Evolutionary conservation across 2,329 filamentous ascomycete species (phyloP).

Genomic region (Colletotrichum paranaense): DNA sequence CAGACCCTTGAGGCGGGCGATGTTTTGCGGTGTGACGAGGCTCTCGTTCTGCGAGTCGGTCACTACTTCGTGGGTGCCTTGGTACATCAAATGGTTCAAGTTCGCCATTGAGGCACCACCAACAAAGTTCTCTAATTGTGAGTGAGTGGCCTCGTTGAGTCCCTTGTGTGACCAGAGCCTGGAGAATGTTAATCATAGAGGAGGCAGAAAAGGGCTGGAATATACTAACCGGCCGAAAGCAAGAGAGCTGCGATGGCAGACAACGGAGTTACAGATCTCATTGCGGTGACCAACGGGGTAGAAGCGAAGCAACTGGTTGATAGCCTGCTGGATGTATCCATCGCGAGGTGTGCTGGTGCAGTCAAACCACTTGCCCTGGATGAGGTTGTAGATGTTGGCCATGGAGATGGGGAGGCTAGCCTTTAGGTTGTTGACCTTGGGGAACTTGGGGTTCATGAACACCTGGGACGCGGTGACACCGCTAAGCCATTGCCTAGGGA

Average conservation of each 20-base stretch:
- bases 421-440: constrained; percentile 66
- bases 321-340: constrained; percentile 57
- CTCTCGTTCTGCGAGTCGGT: constrained; percentile 38
- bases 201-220: too few relatives aligned
- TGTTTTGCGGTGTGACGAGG: constrained; percentile 21
- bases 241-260: constrained; percentile 70
- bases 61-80: constrained; percentile 62
- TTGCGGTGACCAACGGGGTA: constrained; percentile 60
- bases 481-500: constrained; percentile 65
- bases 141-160: constrained; percentile 73
- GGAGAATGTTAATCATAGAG: not conserved
- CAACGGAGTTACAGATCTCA: constrained; percentile 71
- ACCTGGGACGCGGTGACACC: constrained; percentile 71
- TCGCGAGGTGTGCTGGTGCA: constrained; percentile 60
- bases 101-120: constrained; percentile 71
- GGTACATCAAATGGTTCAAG: constrained; percentile 65
- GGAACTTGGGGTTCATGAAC: constrained; percentile 72
- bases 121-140: constrained; percentile 70
- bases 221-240: constrained; percentile 65
- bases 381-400: constrained; percentile 58
- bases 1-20: constrained; percentile 21
- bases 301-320: constrained; percentile 69
- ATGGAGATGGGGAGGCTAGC: constrained; percentile 58
- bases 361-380: constrained; percentile 66
- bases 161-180: constrained; percentile 69